Evolutionary conservation across 805 yeast species (phyloP), one percentile per base, ranked within the genome.

Genomic region (Dipodascus geniculatus): DNA sequence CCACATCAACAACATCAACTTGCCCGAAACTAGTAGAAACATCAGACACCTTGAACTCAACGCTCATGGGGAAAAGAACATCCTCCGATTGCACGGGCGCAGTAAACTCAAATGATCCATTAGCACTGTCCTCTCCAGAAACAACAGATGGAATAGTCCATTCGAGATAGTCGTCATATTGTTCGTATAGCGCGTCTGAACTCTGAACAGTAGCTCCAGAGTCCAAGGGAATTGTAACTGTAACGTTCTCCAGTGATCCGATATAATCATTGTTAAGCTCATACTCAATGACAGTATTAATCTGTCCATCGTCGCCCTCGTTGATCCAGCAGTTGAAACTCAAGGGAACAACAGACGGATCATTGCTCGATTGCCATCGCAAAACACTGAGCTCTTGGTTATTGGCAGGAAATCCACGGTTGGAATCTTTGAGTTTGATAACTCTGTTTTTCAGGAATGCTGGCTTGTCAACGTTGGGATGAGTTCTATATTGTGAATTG

Each of bases 391-490:
- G 77, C 51, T 87, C 81, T 65, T 87, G 91, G 66, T 89, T 96
- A 68, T 90, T 88, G 8, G 89, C 76, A 42, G 98, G 98, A 79
- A 93, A 90, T 35, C 89, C 79, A 65, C 87, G 87, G 49, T 76
- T 65, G 53, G 80, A 73, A 66, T 90, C 95, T 66, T 86, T 87
- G 64, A 90, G 77, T 0, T 85, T 85, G 63, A 93, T 81, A 48
- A 77, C 68, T 55, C 77, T 73, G 16, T 73, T 68, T 14, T 76
- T 66, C 48, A 77, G 74, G 68, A 91, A 93, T 63, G 79, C 68
- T 47, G 71, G 72, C 64, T 86, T 83, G 71, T 93, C 97, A 59
- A 93, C 95, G 66, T 91, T 90, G 58, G 99, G 99, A 73, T 93
- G 96, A 16, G 98, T 89, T 69, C 90, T 90, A 74, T 79, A 93